Base-by-base conservation (phyloP, 164 flowering plant genomes). In the Hamamelis virginiana region DNA sequence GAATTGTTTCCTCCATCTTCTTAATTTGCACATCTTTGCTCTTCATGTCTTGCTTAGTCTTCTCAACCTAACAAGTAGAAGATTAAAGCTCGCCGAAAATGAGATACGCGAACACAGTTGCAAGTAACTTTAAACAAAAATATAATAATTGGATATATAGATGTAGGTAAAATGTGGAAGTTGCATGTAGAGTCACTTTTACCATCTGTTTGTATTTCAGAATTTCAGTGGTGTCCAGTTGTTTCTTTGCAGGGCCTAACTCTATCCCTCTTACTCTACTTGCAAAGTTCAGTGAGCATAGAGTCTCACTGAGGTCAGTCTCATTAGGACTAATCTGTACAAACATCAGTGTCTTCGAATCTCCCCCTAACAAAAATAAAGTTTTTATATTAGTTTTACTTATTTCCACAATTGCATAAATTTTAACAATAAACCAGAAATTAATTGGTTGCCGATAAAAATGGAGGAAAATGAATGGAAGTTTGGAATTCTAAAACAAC, bases 221-320 rank as follows among this genome's bases (percentile, higher is more conserved):
- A 46, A 89, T 76, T 75, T 96, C 99, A 51, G 85, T 61, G 55
- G 68, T 76, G 69, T 93, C 95, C 25, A 90, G 26, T 71, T 96
- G 98, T 84, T 82, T 93, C 86, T 77, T 96, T 59, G 97, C 95
- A 48, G 95, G 96, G 56, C 99, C 99, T 61, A 96, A 69, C 74
- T 96, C 99, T 65, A 96, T 80, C 67, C 99, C 99, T 75, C 90
- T 86, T 18, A 93, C 99, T 79, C 99, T 82, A 74, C 96, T 93
- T 55, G 98, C 98, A 82, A 96, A 96, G 77, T 96, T 96, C 62
- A 96, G 80, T 10, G 99, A 96, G 86, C 97, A 93, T 47, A 96
- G 72, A 33, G 97, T 91, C 89, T 96, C 99, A 66, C 87, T 81
- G 58, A 89, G 73, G 72, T 96, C 99, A 75, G 80, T 85, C 59